phyloP scores from a whole-genome alignment of 495 filamentous ascomycete species.

The Polyplosphaeria fusca region DNA sequence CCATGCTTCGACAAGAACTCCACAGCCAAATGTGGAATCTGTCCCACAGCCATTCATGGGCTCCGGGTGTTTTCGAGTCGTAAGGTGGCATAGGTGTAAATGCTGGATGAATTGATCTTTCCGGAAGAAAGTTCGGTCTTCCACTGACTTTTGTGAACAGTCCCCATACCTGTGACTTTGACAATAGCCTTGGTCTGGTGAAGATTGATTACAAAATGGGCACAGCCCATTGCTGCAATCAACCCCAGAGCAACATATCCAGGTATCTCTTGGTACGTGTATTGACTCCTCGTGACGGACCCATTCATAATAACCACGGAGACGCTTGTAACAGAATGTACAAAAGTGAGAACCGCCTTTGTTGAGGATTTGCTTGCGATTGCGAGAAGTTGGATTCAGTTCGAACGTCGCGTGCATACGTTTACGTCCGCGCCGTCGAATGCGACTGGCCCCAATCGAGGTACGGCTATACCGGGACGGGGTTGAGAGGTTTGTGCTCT shows the following conservation, averaged over 20 bases:
- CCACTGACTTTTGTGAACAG: background rate
- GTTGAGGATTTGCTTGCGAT: no score
- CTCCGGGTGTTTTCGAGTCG: background rate
- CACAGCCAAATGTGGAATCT: background rate
- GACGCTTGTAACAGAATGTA: background rate
- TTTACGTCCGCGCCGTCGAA: background rate
- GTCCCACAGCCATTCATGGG: background rate
- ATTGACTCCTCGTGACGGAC: background rate
- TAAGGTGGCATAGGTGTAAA: background rate
- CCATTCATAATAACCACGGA: conserved; percentile 1
- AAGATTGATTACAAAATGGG: no score
- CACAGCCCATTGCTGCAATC: background rate
- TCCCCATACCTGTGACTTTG: no score
- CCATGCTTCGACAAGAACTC: background rate
- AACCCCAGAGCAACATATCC: background rate
- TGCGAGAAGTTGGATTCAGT: no score
- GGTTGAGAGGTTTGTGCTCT: background rate
- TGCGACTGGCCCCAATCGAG: background rate
- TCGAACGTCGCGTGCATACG: no score
- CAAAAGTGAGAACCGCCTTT: no score
- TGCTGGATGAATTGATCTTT: conserved; percentile 4
- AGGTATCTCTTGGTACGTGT: background rate
- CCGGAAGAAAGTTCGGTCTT: background rate
- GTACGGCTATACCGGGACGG: background rate
- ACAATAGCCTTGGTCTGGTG: no score